Conservation (phyloP, 2,329 filamentous ascomycete genomes). For the Thelonectria blattea region DNA sequence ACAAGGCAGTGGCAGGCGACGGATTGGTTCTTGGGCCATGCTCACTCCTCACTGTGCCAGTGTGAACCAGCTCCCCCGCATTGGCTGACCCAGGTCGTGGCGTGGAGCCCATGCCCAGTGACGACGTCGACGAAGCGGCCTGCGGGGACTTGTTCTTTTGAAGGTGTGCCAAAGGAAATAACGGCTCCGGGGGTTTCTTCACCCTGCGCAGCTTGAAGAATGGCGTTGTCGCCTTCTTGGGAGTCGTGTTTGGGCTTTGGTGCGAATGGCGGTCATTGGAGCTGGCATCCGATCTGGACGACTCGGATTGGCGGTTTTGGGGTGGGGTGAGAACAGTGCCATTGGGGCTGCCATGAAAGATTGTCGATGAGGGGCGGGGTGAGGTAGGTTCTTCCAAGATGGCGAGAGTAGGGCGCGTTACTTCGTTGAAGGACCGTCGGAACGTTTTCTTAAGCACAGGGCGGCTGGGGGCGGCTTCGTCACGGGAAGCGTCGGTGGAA, state of each 20-base stretch:
- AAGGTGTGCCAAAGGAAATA: constrained; percentile 88
- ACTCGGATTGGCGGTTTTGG: constrained; percentile 66
- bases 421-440: constrained; percentile 54
- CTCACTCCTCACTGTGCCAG: constrained; percentile 29
- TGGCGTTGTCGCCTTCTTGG: constrained; percentile 68
- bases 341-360: constrained; percentile 36
- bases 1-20: constrained; percentile 57
- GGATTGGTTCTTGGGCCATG: constrained; percentile 30
- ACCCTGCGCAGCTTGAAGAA: constrained; percentile 85
- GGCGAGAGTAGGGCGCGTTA: constrained; percentile 40
- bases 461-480: constrained; percentile 34
- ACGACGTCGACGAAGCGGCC: constrained; percentile 49
- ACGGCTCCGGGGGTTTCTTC: constrained; percentile 73
- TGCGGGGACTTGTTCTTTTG: constrained; percentile 65
- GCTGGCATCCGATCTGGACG: constrained; percentile 87
- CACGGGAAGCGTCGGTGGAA: constrained; percentile 54
- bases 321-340: constrained; percentile 56
- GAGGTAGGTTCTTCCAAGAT: constrained; percentile 63
- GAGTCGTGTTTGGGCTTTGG: constrained; percentile 66
- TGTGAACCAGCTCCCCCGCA: constrained; percentile 36
- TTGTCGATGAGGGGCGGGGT: constrained; percentile 41
- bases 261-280: constrained; percentile 68
- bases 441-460: constrained; percentile 29
- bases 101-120: constrained; percentile 46
- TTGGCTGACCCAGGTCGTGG: constrained; percentile 46